Base-by-base conservation (phyloP, 305 asterid species). In the Fraxinus greggii region DNA sequence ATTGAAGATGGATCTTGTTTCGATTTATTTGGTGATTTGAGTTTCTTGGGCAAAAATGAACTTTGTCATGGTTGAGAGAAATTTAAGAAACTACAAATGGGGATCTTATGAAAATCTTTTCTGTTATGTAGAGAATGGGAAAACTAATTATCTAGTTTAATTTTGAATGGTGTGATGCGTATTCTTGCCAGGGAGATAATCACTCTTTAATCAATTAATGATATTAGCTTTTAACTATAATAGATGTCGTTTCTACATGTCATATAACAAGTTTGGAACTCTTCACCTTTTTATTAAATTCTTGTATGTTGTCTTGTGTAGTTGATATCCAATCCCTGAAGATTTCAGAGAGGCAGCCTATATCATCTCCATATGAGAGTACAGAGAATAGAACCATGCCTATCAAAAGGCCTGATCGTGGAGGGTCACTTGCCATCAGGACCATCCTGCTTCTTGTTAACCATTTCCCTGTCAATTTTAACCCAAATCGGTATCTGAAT, bases 391-490 rank as follows among this genome's bases (percentile, higher is more conserved):
- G 86, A 81, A 48, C 77, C 82, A 77, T 85, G 38, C 95, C 97
- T 67, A 77, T 83, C 29, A 90, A 86, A 87, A 89, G 97, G 81
- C 97, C 95, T 13, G 89, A 89, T 40, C 15, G 13, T 21, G 90
- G 90, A 26, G 94, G 97, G 9, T 83, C 84, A 15, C 75, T 86
- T 36, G 82, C 87, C 67, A 77, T 84, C 31, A 85, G 86, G 80
- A 9, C 80, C 2, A 35, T 90, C 54, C 54, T 40, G 33, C 92
- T 93, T 69, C 84, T 85, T 38, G 95, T 88, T 29, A 93, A 93
- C 78, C 98, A 93, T 83, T 93, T 93, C 75, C 88, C 83, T 0
- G 88, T 93, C n/a, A 61, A 38, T 0, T 92, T 85, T 74, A 81
- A 91, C 36, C 81, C 85, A 0, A 13, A 28, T 3, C 81, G 59